These are phyloP conservation scores for Aspergillus leporis DNA, from an alignment of 495 filamentous ascomycete species.

Conservation along the genomic window DNA sequence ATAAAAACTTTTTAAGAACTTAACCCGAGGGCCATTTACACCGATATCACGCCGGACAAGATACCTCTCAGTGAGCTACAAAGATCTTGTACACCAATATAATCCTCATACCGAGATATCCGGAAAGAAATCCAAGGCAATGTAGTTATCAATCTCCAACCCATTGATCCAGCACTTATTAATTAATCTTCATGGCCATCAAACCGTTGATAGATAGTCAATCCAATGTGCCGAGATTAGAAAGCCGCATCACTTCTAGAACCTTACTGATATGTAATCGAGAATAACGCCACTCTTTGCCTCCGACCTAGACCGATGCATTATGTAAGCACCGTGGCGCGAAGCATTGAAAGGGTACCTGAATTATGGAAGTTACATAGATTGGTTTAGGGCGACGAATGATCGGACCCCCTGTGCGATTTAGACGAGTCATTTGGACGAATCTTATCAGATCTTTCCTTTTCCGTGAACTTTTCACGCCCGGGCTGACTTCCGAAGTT, in stretches of 20 bases:
- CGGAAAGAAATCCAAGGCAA: too few species aligned
- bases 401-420: background rate
- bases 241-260: slow-evolving; percentile 2
- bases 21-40: too few species aligned
- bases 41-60: too few species aligned
- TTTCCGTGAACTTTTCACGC: background rate
- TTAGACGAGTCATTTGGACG: background rate
- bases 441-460: slow-evolving; percentile 7
- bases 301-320: background rate
- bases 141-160: background rate
- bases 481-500: background rate
- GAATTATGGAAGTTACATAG: background rate
- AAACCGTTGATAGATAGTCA: background rate
- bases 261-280: slow-evolving; percentile 6
- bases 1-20: too few species aligned
- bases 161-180: background rate
- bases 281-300: background rate
- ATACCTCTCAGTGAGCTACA: too few species aligned
- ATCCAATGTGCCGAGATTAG: background rate
- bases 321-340: background rate
- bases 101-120: too few species aligned
- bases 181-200: background rate
- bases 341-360: background rate
- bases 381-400: background rate
- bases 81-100: too few species aligned